Conservation (phyloP, 225 moss, liverwort and hornwort species). For the Sphagnum tenellum region DNA sequence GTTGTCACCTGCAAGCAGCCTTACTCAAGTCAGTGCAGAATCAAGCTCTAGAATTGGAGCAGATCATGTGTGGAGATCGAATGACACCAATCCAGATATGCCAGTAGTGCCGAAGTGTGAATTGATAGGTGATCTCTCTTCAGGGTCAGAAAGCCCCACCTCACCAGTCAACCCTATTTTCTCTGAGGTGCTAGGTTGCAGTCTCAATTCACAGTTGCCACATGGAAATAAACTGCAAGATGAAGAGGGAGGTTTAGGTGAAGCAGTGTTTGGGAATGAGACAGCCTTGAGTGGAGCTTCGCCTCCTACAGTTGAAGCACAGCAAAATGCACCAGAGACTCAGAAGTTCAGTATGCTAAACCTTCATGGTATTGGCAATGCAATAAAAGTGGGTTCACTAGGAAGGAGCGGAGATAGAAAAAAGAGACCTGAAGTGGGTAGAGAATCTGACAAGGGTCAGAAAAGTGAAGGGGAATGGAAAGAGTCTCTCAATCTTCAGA, state of each 20-base stretch:
- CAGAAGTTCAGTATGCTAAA: conserved; percentile 20
- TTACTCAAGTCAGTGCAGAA: conserved; percentile 25
- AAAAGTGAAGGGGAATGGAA: conserved; percentile 14
- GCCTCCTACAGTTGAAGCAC: background rate
- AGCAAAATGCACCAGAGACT: conserved; percentile 8
- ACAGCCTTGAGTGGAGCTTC: conserved; percentile 9
- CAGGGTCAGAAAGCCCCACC: conserved; percentile 10
- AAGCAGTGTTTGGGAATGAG: conserved; percentile 6
- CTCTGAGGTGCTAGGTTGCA: background rate
- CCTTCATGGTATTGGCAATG: conserved; percentile 18
- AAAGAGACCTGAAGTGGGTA: conserved; percentile 6
- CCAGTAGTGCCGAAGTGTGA: conserved; percentile 10
- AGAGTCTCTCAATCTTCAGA: conserved; percentile 18
- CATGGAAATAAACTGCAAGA: conserved; percentile 5
- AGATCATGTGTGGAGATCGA: conserved; percentile 16
- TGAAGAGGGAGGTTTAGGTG: conserved; percentile 15
- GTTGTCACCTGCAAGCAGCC: conserved; percentile 23
- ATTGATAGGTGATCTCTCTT: conserved; percentile 15
- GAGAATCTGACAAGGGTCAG: conserved; percentile 13
- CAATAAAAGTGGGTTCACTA: conserved; percentile 20
- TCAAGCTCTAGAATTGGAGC: conserved; percentile 24
- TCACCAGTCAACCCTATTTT: conserved; percentile 13
- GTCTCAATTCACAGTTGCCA: background rate
- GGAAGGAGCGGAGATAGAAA: conserved; percentile 22
- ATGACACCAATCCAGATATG: conserved; percentile 19